Evolutionary conservation across 441 rosid genomes (phyloP), one percentile per base, ranked within the genome.

Genomic region (Eutrema salsugineum): DNA sequence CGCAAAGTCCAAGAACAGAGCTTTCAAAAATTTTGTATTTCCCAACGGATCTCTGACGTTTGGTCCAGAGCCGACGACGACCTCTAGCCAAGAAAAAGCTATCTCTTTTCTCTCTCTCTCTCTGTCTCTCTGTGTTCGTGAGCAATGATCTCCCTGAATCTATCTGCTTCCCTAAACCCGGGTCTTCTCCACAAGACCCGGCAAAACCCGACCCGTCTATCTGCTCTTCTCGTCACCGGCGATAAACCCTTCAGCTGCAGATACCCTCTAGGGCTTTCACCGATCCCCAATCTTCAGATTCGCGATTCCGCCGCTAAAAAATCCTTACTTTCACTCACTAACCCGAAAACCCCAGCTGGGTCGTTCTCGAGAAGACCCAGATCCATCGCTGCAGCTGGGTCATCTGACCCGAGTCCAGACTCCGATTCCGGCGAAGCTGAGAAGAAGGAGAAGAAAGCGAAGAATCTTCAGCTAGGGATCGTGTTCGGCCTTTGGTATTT

Each of bases 401-500:
- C 86, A 22, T 64, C 94, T 5, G 88, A 79, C 30, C 61, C 88
- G 47, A 81, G 30, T 57, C 86, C 91, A 2, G 90, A 80, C 63
- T 82, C 76, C 50, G 91, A 80, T 15, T 33, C 40, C 51, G 67
- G 30, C 12, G 78, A 12, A 71, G 61, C 19, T 6, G 30, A 74
- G 9, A 61, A 81, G 35, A 61, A 60, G 11, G 50, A n/a, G 7
- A 64, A 80, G 39, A 81, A 81, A 58, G 66, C 82, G 5, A 81
- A 85, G 84, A 91, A 67, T n/a, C 78, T 86, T 24, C 88, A 94
- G 78, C 88, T 93, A 36, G 96, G 78, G 0, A 42, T 89, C 7
- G 86, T 91, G 20, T 89, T 93, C 58, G 98, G 97, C 70, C 81
- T 91, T 44, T 91, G 97, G 97, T 93, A 89, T 79, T 85, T 89